Base-by-base conservation (phyloP, 2,329 filamentous ascomycete species). In the Pseudopithomyces maydicus region DNA sequence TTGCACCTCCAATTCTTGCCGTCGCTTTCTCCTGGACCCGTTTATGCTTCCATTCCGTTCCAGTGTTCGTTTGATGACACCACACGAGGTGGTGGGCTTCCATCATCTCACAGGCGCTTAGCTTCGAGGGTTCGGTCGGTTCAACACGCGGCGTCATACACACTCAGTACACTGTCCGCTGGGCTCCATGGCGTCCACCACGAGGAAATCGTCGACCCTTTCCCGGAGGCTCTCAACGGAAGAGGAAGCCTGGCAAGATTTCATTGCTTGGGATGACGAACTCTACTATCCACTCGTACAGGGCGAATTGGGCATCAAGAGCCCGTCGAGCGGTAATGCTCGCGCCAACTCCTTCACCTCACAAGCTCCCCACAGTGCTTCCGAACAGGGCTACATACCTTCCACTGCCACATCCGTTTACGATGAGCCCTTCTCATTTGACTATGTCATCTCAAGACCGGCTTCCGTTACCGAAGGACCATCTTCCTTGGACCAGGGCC, bases 201-300 rank as follows among this genome's bases (percentile, higher is more conserved):
- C 45, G 41, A 47, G 32, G 33, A 54, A 51, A 2, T 64, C 69
- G 65, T 64, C 69, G 41, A 57, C 58, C 41, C 55, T 57, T 23
- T 60, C 53, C 35, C 63, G 68, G 20, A 52, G 33, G 19, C 54
- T 55, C 12, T 61, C 68, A 20, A 55, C 65, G 6, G 52, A 49
- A 20, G 70, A 49, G 19, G 70, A 70, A 53, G 58, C 57, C 36
- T 74, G 71, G 71, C 61, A 72, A 50, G 67, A 70, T 19, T 50
- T 73, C 6, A 54, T 74, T 42, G 58, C 55, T 12, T 73, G 68
- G 71, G 66, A 71, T 32, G 71, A 63, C 15, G 52, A 58, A 36
- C 15, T 70, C n/a, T 66, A 61, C 49, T 65, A 72, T 50, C 62
- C 69, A 10, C 54, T 72, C 32, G 74, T 69, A 55, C 64, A 66